Evolutionary conservation across 208 protist genomes (phyloP), one percentile per base, ranked within the genome.

Genomic region (Paratrypanosoma confusum): DNA sequence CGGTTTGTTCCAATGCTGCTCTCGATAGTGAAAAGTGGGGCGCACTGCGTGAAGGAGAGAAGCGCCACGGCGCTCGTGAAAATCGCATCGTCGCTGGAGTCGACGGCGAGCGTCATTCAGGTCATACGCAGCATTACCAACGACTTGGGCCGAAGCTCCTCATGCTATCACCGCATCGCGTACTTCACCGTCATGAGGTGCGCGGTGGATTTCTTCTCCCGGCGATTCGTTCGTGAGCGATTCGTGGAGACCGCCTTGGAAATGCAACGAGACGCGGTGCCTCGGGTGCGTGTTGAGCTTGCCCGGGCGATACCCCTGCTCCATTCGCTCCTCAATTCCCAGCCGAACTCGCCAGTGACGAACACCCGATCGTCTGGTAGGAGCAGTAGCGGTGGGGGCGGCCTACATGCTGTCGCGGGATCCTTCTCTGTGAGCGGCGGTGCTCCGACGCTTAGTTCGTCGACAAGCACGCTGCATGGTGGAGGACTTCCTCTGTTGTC

Each of bases 41-140:
- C 76, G 5, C 66, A 50, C n/a, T 39, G 56, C 5, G 39, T 86
- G n/a, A 79, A 80, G 35, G 63, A 62, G 33, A 44, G 64, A 3
- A 90, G 80, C 49, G 80, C 79, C 11, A 46, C 48, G 20, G 45
- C 86, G 14, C 50, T 83, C 13, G 53, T 80, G 37, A 62, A 71
- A 28, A 77, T 90, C 16, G 48, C 38, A 28, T 36, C 59, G 23
- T 39, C 27, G n/a, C n/a, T n/a, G n/a, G n/a, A n/a, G n/a, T n/a
- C n/a, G n/a, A 6, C 17, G n/a, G 21, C 5, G 5, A 22, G 35
- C 39, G 39, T 11, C 18, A 82, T 85, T 11, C 65, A 85, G 26
- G 44, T 95, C n/a, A 76, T 95, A 29, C 76, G 62, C 36, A 71
- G 71, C 11, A 52, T 95, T 14, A 86, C 80, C 57, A 76, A 65